These are phyloP conservation scores for Lodderomyces margitis DNA, from an alignment of 1,139 yeast species.

Conservation along the genomic window DNA sequence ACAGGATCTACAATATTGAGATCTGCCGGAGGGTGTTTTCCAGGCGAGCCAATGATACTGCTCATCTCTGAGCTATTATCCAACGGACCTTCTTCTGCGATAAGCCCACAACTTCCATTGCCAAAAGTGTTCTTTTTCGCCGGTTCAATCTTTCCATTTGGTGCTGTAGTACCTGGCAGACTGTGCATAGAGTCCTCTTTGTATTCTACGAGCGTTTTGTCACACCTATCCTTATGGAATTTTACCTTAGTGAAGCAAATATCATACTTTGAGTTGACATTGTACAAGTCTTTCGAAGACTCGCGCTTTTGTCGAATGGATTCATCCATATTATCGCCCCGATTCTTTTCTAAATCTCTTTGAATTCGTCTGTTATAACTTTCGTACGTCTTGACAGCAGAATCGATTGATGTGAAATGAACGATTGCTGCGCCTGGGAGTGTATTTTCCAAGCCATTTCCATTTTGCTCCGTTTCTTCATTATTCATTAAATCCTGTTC, in stretches of 20 bases:
- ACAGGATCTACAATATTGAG: conserved; percentile 14
- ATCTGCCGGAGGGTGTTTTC: background rate
- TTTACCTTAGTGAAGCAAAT: conserved; percentile 18
- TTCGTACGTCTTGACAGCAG: conserved; percentile 41
- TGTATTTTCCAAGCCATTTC: conserved; percentile 6
- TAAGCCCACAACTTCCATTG: background rate
- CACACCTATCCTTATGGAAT: conserved; percentile 41
- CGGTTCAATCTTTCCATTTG: conserved; percentile 1
- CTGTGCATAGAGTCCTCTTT: background rate
- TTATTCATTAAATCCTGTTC: background rate
- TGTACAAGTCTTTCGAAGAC: conserved; percentile 7
- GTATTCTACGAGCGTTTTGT: conserved; percentile 21
- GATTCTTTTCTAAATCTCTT: conserved; percentile 20
- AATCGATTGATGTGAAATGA: conserved; percentile 42
- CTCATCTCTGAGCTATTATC: conserved; percentile 13
- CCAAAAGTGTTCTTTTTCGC: background rate
- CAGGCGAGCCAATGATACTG: conserved; percentile 12
- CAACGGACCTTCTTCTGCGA: conserved; percentile 10
- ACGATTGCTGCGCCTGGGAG: conserved; percentile 20
- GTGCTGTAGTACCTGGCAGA: conserved; percentile 4
- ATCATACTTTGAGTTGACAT: conserved; percentile 13
- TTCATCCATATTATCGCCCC: conserved; percentile 17
- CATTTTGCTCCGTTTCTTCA: conserved; percentile 9
- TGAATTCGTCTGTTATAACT: conserved; percentile 26
- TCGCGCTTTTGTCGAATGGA: conserved; percentile 5